Evolutionary conservation across 192 early-diverging fungal genomes (phyloP).

Genomic region (Entophlyctis helioformis): DNA sequence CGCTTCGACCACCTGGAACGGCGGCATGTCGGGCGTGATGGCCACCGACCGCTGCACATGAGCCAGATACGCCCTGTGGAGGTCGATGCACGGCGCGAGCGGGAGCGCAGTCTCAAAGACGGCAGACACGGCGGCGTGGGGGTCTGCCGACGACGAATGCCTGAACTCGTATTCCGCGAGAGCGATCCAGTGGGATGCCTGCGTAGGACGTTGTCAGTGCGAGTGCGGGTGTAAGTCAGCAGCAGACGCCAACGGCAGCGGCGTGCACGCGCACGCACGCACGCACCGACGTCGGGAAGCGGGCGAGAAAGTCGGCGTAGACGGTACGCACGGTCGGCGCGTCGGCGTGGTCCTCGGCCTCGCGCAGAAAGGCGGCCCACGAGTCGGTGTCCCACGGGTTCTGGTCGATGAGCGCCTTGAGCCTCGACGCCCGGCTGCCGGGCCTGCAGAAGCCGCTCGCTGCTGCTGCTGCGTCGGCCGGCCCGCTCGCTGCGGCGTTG

Average conservation of each 20-base stretch:
- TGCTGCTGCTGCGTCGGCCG: no score
- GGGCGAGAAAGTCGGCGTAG: conserved; percentile 57
- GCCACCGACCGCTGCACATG: conserved; percentile 76
- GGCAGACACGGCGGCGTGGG: conserved; percentile 69
- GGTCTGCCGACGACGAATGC: conserved; percentile 54
- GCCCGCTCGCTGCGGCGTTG: no score
- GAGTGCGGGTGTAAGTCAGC: background rate
- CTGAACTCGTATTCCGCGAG: conserved; percentile 77
- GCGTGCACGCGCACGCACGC: background rate
- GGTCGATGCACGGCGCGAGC: conserved; percentile 78
- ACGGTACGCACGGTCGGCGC: conserved; percentile 41
- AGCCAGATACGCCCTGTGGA: conserved; percentile 81
- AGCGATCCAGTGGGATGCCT: conserved; percentile 63
- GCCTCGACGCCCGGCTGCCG: no score
- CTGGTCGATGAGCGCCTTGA: no score
- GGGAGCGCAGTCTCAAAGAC: no score
- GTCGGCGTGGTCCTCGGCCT: conserved; percentile 45
- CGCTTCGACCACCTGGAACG: conserved; percentile 40
- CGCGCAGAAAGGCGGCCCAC: conserved; percentile 35
- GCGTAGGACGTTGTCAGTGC: background rate
- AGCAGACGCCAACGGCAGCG: background rate
- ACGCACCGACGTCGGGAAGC: conserved; percentile 76
- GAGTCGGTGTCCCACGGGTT: conserved; percentile 15
- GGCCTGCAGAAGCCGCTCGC: no score
- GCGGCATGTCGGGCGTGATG: conserved; percentile 32